Evolutionary conservation across 306 rosid genomes (phyloP), one percentile per base, ranked within the genome.

Genomic region (Inga oerstediana): DNA sequence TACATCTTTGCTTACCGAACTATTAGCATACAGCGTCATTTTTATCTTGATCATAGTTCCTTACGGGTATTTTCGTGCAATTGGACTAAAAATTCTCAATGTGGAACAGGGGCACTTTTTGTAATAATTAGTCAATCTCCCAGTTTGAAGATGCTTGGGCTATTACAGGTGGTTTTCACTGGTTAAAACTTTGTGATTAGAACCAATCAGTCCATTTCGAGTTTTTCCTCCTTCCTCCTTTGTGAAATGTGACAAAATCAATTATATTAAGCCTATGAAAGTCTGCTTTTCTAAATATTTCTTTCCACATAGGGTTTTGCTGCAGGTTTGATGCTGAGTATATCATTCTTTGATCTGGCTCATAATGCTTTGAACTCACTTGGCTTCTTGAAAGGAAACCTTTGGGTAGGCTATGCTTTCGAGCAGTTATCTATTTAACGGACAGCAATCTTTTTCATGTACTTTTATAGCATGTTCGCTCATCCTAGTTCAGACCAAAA

Each of bases 321-420:
- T 51, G 98, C 97, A 70, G 99, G 99, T 82, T 87, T 96, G 82
- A 92, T 96, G 98, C 86, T 96, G 44, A 96, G 99, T 89, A 96
- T 92, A 78, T 96, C 99, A 43, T 94, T 97, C 91, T 92, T 97
- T 54, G 99, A 97, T 87, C 89, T 97, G 77, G 99, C 99, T 90
- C 99, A 94, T 84, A 97, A 94, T 79, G 97, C 99, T 79, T 84
- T 94, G 56, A 97, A 97, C 86, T 90, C 99, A 11, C 89, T 97
- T 46, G 99, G 99, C 43, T 97, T 97, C 91, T 84, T 97, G 74
- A 97, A 91, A 88, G 99, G 90, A 69, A 94, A 97, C 80, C 89
- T 94, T 82, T 97, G 99, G 99, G 99, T 97, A 84, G 79, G 88
- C 70, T 78, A 39, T 72, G 34, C 37, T 41, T 76, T 81, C 24